phyloP scores from a whole-genome alignment of 371 early-diverging fungal species.

The Furculomyces boomerangus region DNA sequence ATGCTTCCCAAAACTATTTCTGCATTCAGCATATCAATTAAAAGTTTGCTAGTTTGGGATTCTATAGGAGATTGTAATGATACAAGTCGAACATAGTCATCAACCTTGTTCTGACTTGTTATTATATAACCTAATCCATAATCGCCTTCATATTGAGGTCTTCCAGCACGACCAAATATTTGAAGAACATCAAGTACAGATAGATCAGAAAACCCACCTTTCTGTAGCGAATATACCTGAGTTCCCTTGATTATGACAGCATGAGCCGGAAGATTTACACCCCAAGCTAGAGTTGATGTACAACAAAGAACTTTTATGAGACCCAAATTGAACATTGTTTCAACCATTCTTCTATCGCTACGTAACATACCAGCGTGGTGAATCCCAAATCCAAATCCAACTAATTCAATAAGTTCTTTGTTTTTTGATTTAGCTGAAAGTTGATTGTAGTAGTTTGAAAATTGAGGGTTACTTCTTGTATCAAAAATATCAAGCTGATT shows the following conservation, averaged over 20 bases:
- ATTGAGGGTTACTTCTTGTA: conserved; percentile 5
- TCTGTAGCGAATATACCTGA: conserved; percentile 84
- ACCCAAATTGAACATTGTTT: conserved; percentile 83
- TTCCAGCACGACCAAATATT: conserved; percentile 99
- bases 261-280: conserved; percentile 98
- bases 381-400: conserved; percentile 72
- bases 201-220: conserved; percentile 80
- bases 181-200: conserved; percentile 94
- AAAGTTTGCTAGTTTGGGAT: conserved; percentile 64
- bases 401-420: conserved; percentile 72
- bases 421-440: conserved; percentile 42
- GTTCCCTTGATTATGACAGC: conserved; percentile 99
- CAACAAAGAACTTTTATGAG: conserved; percentile 79
- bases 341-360: conserved; percentile 72
- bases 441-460: conserved; percentile 25
- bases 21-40: conserved; percentile 91
- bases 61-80: conserved; percentile 96
- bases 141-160: conserved; percentile 84
- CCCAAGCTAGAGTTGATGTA: conserved; percentile 99
- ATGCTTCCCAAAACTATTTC: conserved; percentile 94
- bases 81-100: conserved; percentile 87
- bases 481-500: conserved; percentile 17
- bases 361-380: conserved; percentile 98
- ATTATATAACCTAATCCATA: conserved; percentile 74
- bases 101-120: conserved; percentile 78